Percentiles rank a stretch among this genome's conserved stretches.
These are phyloP conservation scores for Lonicera japonica DNA, from an alignment of 129 eudicot genomes.

Conservation along the genomic window DNA sequence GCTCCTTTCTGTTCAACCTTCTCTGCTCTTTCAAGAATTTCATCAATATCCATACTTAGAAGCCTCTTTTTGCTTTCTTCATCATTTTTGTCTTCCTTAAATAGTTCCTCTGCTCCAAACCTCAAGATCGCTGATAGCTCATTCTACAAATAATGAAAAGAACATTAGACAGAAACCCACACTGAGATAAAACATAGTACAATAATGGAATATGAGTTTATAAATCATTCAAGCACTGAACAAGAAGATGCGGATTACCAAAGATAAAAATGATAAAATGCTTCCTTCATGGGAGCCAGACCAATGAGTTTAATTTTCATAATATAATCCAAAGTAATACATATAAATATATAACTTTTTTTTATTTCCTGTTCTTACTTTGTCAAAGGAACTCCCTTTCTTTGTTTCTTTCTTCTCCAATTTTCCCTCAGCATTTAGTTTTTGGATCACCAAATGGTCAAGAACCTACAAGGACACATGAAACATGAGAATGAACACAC, in stretches of 20 bases:
- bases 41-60: constrained; percentile 90
- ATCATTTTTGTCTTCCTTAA: constrained; percentile 89
- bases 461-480: constrained; percentile 53
- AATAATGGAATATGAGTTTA: background rate
- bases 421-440: constrained; percentile 94
- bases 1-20: constrained; percentile 78
- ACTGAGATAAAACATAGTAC: background rate
- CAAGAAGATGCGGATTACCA: background rate
- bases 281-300: background rate
- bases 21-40: constrained; percentile 98
- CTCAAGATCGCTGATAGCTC: constrained; percentile 97
- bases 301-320: background rate
- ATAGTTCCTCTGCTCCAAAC: constrained; percentile 98
- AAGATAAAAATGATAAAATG: background rate
- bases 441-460: constrained; percentile 97
- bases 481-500: constrained; percentile 3
- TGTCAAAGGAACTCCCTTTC: constrained; percentile 80
- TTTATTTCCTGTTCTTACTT: constrained; percentile 50
- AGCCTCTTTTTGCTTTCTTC: constrained; percentile 95
- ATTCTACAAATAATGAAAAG: constrained; percentile 48
- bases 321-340: constrained; percentile 12
- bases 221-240: too few relatives aligned
- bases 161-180: background rate
- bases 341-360: constrained; percentile 25
- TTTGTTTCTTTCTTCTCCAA: constrained; percentile 96